Evolutionary conservation across 75 land plant species (phyloP), one percentile per base, ranked within the genome.

Genomic region (Picea sitchensis): DNA sequence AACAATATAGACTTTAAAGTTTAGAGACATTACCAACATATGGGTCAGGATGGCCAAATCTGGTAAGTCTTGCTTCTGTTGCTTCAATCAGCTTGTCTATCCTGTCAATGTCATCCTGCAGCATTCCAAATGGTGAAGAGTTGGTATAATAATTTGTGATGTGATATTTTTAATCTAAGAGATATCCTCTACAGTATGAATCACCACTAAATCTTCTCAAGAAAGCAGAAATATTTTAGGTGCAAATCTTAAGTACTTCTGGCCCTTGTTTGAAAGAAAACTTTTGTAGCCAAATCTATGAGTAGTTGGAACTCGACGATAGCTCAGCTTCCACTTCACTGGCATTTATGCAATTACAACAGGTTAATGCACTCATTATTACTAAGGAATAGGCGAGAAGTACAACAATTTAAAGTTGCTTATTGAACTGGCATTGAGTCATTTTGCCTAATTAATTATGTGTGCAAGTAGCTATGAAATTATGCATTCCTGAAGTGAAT

Each of bases 11-110:
- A 41, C n/a, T 17, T 21, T 71, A 71, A 13, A 8, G 44, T 17
- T 21, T 71, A 71, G 23, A 8, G 44, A 71, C 18, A 0, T 85
- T 84, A 96, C 96, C 94, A 81, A 94, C 90, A 71, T 96, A 96
- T 72, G 98, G 98, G 81, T 96, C 98, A 64, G 96, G 98, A 81
- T 96, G 98, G 76, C 83, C 79, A 69, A 77, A 86, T 84, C 92
- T 93, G 34, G 81, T 77, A 58, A 88, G 81, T 58, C 80, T 60
- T 65, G 92, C 90, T 85, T 93, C 98, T 14, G 83, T 94, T 63
- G 81, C 85, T 56, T 61, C 91, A 65, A 93, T 86, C 85, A 95
- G 15, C 81, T 90, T 88, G 57, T 95, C 98, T 79, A 93, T 93
- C 36, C 83, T 84, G 32, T 89, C 90, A 75, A 90, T 76, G 78